Evolutionary conservation across 495 filamentous ascomycete genomes (phyloP), one percentile per base, ranked within the genome.

Genomic region (Penicillium roqueforti): DNA sequence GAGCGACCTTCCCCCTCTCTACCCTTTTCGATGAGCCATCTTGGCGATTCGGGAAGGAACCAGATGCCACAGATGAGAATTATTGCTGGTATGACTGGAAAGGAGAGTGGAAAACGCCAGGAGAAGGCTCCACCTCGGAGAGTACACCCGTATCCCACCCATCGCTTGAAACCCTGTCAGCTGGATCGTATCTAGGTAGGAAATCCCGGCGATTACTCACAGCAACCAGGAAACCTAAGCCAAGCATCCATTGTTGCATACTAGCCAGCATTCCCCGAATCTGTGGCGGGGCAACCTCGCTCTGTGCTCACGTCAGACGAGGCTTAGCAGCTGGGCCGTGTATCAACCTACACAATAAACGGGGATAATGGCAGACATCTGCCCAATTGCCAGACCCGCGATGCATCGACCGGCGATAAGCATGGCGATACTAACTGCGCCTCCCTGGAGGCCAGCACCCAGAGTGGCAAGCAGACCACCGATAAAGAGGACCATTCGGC

Each of bases 91-190:
- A 76, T 60, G 29, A 70, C 70, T 54, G 83, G 80, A 22, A 83
- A 74, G 14, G 77, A 76, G 19, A 85, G 73, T 0, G 80, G 81
- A 32, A 83, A 75, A 31, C 81, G 68, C 82, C 82, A 82, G 58
- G 76, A 66, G 43, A 80, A 78, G 13, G 68, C 64, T 25, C 71
- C 70, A 0, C 63, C 68, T 60, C 74, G 74, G 1, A 76, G 65
- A 1, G 77, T 79, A 38, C 75, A 80, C 1, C 76, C 79, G 61
- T 80, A 81, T 23, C 78, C 77, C 10, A 76, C 69, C 79, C 80
- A 79, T 75, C 68, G 63, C 64, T 65, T 29, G 18, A n/a, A 22
- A 19, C 14, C 14, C 6, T 34, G 32, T 52, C 19, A 40, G 19
- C 34, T 14, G 26, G 14, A n/a, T 37, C 1, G 9, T 38, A 3